These are phyloP conservation scores for Candida maris DNA, from an alignment of 805 yeast genomes.

Conservation along the genomic window DNA sequence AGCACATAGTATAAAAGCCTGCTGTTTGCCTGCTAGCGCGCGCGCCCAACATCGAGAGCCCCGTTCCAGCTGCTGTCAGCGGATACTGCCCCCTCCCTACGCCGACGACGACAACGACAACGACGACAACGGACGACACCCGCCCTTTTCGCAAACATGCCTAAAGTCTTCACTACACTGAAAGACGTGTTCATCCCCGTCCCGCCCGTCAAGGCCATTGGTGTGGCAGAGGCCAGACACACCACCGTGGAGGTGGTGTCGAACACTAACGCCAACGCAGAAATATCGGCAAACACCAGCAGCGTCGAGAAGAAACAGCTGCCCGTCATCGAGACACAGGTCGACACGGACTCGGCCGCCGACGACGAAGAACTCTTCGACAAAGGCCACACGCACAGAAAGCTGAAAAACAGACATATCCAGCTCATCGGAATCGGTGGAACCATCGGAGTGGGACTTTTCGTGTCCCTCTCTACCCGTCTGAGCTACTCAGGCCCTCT, in stretches of 20 bases:
- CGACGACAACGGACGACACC: too few species aligned
- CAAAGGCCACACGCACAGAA: constrained; percentile 27
- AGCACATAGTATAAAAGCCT: too few species aligned
- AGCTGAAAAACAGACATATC: constrained; percentile 40
- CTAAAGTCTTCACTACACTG: constrained; percentile 7
- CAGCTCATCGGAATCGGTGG: constrained; percentile 50
- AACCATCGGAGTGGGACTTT: constrained; percentile 45
- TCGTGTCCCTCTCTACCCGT: constrained; percentile 40
- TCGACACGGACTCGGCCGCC: constrained; percentile 8
- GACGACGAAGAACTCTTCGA: constrained; percentile 10
- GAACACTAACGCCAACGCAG: not conserved
- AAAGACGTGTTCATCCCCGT: constrained; percentile 26
- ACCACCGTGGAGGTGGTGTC: constrained; percentile 7
- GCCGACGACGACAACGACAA: too few species aligned
- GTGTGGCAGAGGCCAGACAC: constrained; percentile 10
- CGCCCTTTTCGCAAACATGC: constrained; percentile 5
- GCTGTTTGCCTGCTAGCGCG: too few species aligned
- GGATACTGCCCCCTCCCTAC: too few species aligned
- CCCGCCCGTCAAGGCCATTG: constrained; percentile 20
- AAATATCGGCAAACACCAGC: not conserved
- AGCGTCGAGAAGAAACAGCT: constrained; percentile 1
- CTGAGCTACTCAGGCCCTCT: constrained; percentile 41
- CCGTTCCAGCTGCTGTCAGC: not conserved
- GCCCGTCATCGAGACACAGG: constrained; percentile 3
- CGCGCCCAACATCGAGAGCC: too few species aligned